Evolutionary conservation across 2,329 filamentous ascomycete species (phyloP), one percentile per base, ranked within the genome.

Genomic region (Cercospora sojina): DNA sequence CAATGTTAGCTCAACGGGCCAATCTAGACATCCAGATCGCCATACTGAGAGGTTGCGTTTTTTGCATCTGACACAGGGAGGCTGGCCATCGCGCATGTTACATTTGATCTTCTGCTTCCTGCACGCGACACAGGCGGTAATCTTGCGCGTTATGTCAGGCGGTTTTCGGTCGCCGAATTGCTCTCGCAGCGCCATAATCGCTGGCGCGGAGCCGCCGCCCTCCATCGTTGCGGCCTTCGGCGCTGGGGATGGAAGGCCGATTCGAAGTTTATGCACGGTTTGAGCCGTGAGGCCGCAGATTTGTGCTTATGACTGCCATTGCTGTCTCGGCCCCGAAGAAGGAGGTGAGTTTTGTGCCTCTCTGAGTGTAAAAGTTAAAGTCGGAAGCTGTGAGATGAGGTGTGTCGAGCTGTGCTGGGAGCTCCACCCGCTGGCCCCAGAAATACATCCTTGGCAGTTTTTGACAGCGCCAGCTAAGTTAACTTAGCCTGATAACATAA

Each of bases 71-170:
- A 75, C 74, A 69, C 80, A 82, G 4, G 79, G 80, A 13, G 77
- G 73, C 47, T 78, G 73, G 5, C 74, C 74, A 62, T 78, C 75
- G 57, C 70, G 67, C 78, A 81, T 81, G 63, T 80, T 75, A 64
- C 80, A 82, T 76, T 80, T 81, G 57, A 80, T 77, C 76, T 80
- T 79, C 70, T 78, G 77, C 67, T 79, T 80, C 4, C 78, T 74
- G 69, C 79, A 80, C 25, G 78, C 77, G 7, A 80, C 78, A 65
- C 79, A 80, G 3, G 79, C 79, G 7, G 74, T 75, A 55, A 76
- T 75, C 61, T 75, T 77, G 18, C 71, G 70, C 9, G 72, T 75
- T 38, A 75, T 75, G 32, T 74, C 70, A 35, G 73, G 73, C 27
- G 69, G 70, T 57, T 69, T 71, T 16, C 70, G 47, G 31, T 70